Evolutionary conservation across 768 basidiomycete genomes (phyloP).

Genomic region (Multifurca ochricompacta): DNA sequence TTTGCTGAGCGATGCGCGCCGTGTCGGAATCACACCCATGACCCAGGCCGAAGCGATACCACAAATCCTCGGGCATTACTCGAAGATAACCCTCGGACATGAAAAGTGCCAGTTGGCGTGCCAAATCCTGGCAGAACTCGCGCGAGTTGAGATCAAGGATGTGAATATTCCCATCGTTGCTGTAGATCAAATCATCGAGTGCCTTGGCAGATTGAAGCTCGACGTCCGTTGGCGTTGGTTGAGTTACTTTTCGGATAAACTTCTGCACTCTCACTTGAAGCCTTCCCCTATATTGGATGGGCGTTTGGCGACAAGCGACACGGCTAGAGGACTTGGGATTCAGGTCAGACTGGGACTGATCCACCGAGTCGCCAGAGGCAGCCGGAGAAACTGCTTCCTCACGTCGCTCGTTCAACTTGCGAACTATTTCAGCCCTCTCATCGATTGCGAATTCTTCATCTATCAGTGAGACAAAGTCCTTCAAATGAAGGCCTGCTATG

Average conservation of each 20-base stretch:
- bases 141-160: conserved; percentile 9
- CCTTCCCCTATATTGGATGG: conserved; percentile 1
- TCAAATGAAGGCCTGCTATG: conserved; percentile 13
- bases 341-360: background rate
- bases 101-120: conserved; percentile 14
- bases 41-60: conserved; percentile 4
- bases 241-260: background rate
- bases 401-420: conserved; percentile 1
- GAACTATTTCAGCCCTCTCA: conserved; percentile 1
- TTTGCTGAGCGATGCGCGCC: conserved; percentile 9
- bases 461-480: background rate
- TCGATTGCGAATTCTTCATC: background rate
- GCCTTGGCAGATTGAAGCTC: background rate
- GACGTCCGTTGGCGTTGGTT: background rate
- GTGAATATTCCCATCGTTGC: background rate
- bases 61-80: conserved; percentile 13
- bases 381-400: conserved; percentile 8
- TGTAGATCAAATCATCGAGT: conserved; percentile 1
- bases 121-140: conserved; percentile 9
- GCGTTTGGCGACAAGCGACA: conserved; percentile 5
- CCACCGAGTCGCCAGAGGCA: background rate
- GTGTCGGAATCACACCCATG: background rate
- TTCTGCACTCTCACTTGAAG: conserved; percentile 1
- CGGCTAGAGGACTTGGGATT: background rate
- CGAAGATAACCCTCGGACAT: conserved; percentile 15